Evolutionary conservation across 2,329 filamentous ascomycete species (phyloP).

Genomic region (Fusarium robinianum): DNA sequence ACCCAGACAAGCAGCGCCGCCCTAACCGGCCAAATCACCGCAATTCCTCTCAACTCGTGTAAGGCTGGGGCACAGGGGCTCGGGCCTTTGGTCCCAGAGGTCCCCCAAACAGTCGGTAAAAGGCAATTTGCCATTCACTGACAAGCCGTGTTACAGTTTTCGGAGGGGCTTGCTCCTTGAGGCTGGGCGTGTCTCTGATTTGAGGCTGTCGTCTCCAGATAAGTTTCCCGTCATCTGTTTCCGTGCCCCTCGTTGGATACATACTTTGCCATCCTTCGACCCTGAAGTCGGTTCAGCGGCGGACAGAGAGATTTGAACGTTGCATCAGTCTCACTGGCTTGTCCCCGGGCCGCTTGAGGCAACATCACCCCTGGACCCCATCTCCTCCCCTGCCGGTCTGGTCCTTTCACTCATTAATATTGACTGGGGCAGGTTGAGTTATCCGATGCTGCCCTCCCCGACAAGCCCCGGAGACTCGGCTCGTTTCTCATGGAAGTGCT

Average conservation of each 20-base stretch:
- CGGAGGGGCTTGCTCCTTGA: neutral
- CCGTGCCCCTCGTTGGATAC: no score
- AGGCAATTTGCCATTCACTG: conserved; percentile 5
- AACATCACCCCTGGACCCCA: conserved; percentile 1
- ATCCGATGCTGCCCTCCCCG: conserved; percentile 5
- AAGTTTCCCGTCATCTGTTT: no score
- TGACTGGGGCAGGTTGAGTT: neutral
- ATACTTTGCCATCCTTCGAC: no score
- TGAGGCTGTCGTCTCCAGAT: no score
- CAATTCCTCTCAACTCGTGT: neutral
- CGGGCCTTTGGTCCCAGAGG: neutral
- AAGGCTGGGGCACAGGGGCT: neutral
- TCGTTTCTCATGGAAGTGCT: conserved; percentile 6
- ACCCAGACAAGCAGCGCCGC: conserved; percentile 6
- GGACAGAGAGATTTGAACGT: conserved; percentile 5
- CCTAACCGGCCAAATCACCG: neutral
- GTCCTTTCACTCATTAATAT: neutral
- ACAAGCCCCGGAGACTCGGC: conserved; percentile 11
- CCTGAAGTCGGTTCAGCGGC: neutral
- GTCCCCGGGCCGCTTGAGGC: no score
- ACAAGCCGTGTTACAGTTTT: neutral
- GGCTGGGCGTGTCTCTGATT: neutral
- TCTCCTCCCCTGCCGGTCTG: conserved; percentile 7
- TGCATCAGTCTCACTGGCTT: conserved; percentile 4
- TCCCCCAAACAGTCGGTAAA: conserved; percentile 5